Evolutionary conservation across 768 basidiomycete species (phyloP), one percentile per base, ranked within the genome.

Genomic region (Kwoniella sp.): DNA sequence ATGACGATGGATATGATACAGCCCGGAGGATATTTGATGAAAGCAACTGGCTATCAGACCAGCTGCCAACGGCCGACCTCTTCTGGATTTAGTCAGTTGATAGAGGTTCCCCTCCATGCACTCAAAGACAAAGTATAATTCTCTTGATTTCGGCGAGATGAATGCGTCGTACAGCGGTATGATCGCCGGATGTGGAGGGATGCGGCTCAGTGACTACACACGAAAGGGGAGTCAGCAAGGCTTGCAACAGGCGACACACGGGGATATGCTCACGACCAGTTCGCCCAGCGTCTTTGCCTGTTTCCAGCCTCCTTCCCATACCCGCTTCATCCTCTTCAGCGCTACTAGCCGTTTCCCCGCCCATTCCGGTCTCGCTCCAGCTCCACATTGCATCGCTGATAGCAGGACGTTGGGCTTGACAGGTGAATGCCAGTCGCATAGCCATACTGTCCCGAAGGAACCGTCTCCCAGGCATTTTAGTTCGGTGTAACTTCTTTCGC

Each of bases 51-150:
- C 88, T 57, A 93, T 86, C 62, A 99, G 85, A 60, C 95, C 95
- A 38, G 89, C 89, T n/a, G 95, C 93, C 56, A 99, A 83, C 5
- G 90, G 84, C 57, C 92, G 84, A 54, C 92, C 91, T 76, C 89
- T 89, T 56, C 95, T 85, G 40, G 91, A 84, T 78, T 93, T 96
- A 76, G 96, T 93, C 78, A 99, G 87, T 74, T 99, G 95, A 77
- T 93, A 99, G 41, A 99, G 83, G 76, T 99, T 98, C 69, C 95
- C 95, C 76, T 99, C 95, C 95, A 99, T 98, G 68, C 91, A 92
- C 77, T 99, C 95, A 76, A 99, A 99, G 40, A 98, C 93, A 70
- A 98, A 98, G 76, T 98, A 95, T 65, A 99, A 88, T 76, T 99
- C 92, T 75, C 89, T 89, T 56, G 89, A 82, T 62, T 84, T 82